These are phyloP conservation scores for Grosmannia serpens DNA, from an alignment of 2,329 filamentous ascomycete genomes.

Conservation along the genomic window DNA sequence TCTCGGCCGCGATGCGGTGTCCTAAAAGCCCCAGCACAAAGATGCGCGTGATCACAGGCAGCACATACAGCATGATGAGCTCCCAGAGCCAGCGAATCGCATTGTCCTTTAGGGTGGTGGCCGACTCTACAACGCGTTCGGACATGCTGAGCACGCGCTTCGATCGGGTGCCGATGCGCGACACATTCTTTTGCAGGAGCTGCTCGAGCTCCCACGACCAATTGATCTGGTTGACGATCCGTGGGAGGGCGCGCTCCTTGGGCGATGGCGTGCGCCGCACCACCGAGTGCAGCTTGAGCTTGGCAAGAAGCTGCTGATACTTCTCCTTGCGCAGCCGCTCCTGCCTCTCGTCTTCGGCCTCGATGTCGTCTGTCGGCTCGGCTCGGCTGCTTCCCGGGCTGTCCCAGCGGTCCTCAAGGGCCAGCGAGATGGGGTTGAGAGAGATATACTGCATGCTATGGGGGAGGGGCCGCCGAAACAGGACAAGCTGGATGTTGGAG, in stretches of 20 bases:
- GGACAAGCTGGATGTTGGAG: conserved; percentile 71
- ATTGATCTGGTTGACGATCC: conserved; percentile 87
- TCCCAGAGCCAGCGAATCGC: conserved; percentile 58
- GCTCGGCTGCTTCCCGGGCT: conserved; percentile 19
- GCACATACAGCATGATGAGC: conserved; percentile 61
- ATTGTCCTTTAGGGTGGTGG: conserved; percentile 72
- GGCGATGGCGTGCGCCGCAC: conserved; percentile 62
- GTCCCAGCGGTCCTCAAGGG: conserved; percentile 59
- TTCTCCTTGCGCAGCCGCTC: conserved; percentile 46
- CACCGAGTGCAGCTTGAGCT: conserved; percentile 80
- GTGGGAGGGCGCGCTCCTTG: conserved; percentile 70
- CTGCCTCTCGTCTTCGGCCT: conserved; percentile 61
- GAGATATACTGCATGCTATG: conserved; percentile 95
- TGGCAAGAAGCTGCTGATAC: conserved; percentile 62
- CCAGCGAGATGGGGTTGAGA: conserved; percentile 75
- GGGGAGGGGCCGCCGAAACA: conserved; percentile 79
- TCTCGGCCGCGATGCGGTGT: conserved; percentile 71
- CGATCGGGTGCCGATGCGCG: conserved; percentile 67
- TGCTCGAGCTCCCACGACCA: conserved; percentile 85
- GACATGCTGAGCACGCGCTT: conserved; percentile 85
- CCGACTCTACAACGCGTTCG: conserved; percentile 87
- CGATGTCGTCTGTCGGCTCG: conserved; percentile 37
- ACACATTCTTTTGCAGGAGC: conserved; percentile 79
- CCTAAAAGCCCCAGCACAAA: conserved; percentile 72
- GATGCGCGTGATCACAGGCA: conserved; percentile 59